Percentiles rank a stretch among this genome's conserved stretches.
phyloP scores from a whole-genome alignment of 1,284 basidiomycete genomes.

The Cyathus olla region DNA sequence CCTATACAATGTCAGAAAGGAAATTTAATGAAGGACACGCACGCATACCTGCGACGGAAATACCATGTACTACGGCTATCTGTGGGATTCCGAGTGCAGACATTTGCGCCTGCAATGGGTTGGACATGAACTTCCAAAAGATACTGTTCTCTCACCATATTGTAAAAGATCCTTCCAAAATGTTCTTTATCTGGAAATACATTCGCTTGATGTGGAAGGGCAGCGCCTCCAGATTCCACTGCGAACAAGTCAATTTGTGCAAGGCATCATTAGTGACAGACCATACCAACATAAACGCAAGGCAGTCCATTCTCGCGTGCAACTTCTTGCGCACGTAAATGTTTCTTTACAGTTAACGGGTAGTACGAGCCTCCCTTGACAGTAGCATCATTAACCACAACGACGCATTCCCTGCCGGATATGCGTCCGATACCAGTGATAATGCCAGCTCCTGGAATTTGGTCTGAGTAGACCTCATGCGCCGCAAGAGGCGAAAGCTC shows the following conservation, averaged over 20 bases:
- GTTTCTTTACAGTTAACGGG: conserved; percentile 96
- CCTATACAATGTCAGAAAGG: conserved; percentile 46
- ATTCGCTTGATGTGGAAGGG: conserved; percentile 92
- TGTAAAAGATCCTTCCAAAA: conserved; percentile 97
- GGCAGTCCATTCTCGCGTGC: conserved; percentile 91
- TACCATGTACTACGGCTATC: conserved; percentile 94
- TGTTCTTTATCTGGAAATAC: conserved; percentile 94
- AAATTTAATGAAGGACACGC: background rate
- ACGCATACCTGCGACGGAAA: conserved; percentile 83
- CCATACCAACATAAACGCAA: conserved; percentile 89
- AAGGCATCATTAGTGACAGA: background rate
- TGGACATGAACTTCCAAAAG: too few relatives aligned
- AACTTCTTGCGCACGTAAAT: conserved; percentile 93
- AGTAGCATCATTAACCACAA: conserved; percentile 94
- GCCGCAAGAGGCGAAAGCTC: conserved; percentile 91
- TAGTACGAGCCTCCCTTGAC: conserved; percentile 96
- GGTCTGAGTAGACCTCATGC: conserved; percentile 86
- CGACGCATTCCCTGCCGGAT: conserved; percentile 86
- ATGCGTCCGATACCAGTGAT: conserved; percentile 91
- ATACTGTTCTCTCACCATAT: conserved; percentile 74
- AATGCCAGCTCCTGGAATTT: conserved; percentile 90
- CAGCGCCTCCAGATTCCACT: conserved; percentile 96
- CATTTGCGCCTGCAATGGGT: conserved; percentile 80
- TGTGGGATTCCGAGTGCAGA: conserved; percentile 92
- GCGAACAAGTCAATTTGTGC: conserved; percentile 4